Percentiles rank a stretch among this genome's conserved stretches.
Conservation (phyloP, 164 flowering plant species). For the Aristolochia californica region DNA sequence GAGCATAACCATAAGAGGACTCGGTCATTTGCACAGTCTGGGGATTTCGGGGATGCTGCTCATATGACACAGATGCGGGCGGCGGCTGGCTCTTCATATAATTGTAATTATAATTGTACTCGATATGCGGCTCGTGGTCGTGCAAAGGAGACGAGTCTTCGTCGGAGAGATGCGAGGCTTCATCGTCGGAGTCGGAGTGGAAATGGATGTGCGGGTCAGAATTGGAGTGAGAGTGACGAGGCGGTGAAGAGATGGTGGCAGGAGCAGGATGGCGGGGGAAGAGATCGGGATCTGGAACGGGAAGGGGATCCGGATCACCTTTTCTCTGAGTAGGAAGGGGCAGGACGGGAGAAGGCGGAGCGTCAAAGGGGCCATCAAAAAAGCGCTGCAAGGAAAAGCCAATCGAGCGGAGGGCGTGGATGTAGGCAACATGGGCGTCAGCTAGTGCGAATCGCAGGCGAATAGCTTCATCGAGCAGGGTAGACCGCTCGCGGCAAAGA, state of each 20-base stretch:
- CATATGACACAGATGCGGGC: slow-evolving; percentile 36
- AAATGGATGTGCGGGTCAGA: slow-evolving; percentile 25
- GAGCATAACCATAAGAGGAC: slow-evolving; percentile 25
- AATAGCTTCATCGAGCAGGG: slow-evolving; percentile 31
- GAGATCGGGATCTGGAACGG: neutral
- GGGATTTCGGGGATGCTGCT: slow-evolving; percentile 47
- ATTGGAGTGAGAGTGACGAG: slow-evolving; percentile 17
- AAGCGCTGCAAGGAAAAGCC: slow-evolving; percentile 26
- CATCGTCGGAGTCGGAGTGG: slow-evolving; percentile 24
- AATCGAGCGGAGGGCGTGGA: slow-evolving; percentile 21
- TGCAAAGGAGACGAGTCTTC: slow-evolving; percentile 23
- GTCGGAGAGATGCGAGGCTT: slow-evolving; percentile 24
- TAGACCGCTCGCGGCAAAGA: slow-evolving; percentile 46
- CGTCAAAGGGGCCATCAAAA: slow-evolving; percentile 10
- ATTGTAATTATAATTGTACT: slow-evolving; percentile 26
- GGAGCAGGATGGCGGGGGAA: neutral
- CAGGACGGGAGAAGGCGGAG: slow-evolving; percentile 11
- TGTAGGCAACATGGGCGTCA: slow-evolving; percentile 29
- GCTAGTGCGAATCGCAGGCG: slow-evolving; percentile 26
- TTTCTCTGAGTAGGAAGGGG: slow-evolving; percentile 13
- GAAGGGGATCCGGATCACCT: slow-evolving; percentile 8
- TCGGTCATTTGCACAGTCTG: slow-evolving; percentile 41
- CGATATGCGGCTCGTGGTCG: slow-evolving; percentile 2
- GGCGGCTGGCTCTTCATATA: slow-evolving; percentile 54
- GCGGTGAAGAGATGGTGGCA: neutral